Conservation (phyloP, 495 filamentous ascomycete species). For the Cryomyces antarcticus region DNA sequence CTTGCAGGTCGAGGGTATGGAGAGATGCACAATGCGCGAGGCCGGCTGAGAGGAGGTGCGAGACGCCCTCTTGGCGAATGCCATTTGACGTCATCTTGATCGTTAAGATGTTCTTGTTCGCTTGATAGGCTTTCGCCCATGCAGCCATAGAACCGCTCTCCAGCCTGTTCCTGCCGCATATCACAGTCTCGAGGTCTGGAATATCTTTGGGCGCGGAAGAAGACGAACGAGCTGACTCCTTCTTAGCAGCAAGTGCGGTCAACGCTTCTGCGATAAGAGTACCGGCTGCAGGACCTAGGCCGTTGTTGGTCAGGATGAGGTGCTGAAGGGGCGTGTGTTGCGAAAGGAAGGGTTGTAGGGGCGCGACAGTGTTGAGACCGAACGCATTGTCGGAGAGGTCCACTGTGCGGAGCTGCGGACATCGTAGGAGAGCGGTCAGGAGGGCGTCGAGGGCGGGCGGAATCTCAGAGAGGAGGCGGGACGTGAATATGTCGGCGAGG, state of each 20-base stretch:
- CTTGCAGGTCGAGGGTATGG: conserved; percentile 70
- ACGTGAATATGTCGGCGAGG: conserved; percentile 92
- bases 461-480: conserved; percentile 82
- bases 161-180: conserved; percentile 86
- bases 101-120: conserved; percentile 54
- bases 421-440: conserved; percentile 64
- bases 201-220: conserved; percentile 34
- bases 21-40: conserved; percentile 44
- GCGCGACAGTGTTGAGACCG: conserved; percentile 58
- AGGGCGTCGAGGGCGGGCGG: conserved; percentile 71
- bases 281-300: conserved; percentile 80
- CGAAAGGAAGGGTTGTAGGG: conserved; percentile 50
- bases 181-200: conserved; percentile 72
- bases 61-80: conserved; percentile 83
- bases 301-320: conserved; percentile 93
- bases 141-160: conserved; percentile 92
- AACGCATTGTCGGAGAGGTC: conserved; percentile 97
- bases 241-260: conserved; percentile 55
- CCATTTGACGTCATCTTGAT: conserved; percentile 99
- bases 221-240: conserved; percentile 41
- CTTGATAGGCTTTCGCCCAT: conserved; percentile 70
- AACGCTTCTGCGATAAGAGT: conserved; percentile 65
- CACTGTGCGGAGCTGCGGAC: conserved; percentile 68
- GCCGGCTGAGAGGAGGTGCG: conserved; percentile 53
- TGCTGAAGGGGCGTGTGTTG: conserved; percentile 72